These are phyloP conservation scores for Pleurotus eryngii DNA, from an alignment of 768 basidiomycete species.

Conservation along the genomic window DNA sequence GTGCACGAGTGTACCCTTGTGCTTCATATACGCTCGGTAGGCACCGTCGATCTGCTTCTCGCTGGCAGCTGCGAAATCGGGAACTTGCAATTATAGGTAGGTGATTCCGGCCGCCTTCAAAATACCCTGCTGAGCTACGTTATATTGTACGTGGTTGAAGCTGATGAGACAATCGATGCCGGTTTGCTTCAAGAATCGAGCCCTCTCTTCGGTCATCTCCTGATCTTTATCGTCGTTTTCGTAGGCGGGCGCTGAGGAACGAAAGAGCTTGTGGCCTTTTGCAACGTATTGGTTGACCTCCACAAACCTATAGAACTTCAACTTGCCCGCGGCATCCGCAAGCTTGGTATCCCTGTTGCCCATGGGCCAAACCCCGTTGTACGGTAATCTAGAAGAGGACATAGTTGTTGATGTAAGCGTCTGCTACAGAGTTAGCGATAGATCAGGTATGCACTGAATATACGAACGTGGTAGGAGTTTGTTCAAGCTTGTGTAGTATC, in stretches of 20 bases:
- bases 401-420: too few species aligned
- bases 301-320: neutral
- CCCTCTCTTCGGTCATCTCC: neutral
- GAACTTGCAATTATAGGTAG: slow-evolving; percentile 16
- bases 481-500: too few species aligned
- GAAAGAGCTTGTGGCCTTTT: neutral
- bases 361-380: neutral
- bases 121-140: neutral
- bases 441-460: too few species aligned
- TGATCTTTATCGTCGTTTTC: neutral
- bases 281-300: neutral
- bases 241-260: neutral
- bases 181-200: slow-evolving; percentile 8
- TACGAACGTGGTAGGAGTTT: too few species aligned
- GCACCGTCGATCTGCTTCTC: neutral
- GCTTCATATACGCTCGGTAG: neutral
- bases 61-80: slow-evolving; percentile 11
- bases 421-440: too few species aligned
- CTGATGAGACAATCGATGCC: slow-evolving; percentile 19
- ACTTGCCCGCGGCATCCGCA: neutral
- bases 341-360: neutral
- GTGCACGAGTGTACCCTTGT: neutral
- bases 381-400: neutral
- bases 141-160: slow-evolving; percentile 16
- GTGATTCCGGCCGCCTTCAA: slow-evolving; percentile 10